phyloP scores from a whole-genome alignment of 148 eudicot genomes.

The Fagopyrum tataricum region DNA sequence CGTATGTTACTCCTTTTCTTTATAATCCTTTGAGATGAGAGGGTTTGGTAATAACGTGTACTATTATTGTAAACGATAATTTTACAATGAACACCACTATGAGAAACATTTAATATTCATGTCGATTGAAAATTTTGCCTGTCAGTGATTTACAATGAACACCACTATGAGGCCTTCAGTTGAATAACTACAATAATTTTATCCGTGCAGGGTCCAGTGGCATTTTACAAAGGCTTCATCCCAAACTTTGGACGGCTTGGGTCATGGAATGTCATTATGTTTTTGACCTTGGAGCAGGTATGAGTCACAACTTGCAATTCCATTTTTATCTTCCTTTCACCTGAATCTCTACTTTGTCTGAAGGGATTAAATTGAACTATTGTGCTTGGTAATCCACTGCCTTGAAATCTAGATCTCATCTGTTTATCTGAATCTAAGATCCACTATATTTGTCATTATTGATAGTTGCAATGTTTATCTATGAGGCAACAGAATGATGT shows the following conservation, averaged over 20 bases:
- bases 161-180: background rate
- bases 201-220: slow-evolving; percentile 82
- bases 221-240: slow-evolving; percentile 92
- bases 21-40: background rate
- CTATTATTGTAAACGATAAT: background rate
- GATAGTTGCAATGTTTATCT: background rate
- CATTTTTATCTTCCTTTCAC: slow-evolving; percentile 2
- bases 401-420: background rate
- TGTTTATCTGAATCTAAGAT: background rate
- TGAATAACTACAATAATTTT: slow-evolving; percentile 3
- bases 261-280: slow-evolving; percentile 99
- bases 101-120: no score
- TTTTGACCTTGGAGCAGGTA: slow-evolving; percentile 97
- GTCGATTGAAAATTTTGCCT: no score
- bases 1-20: slow-evolving; percentile 33
- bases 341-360: background rate
- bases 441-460: background rate
- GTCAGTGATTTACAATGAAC: background rate
- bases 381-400: background rate
- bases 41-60: background rate
- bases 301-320: slow-evolving; percentile 15
- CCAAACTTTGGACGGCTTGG: slow-evolving; percentile 95
- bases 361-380: background rate
- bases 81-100: no score
- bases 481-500: background rate